Percentiles rank a stretch among this genome's conserved stretches.
phyloP scores from a whole-genome alignment of 192 early-diverging fungal genomes.

The Backusella tarrabulga region DNA sequence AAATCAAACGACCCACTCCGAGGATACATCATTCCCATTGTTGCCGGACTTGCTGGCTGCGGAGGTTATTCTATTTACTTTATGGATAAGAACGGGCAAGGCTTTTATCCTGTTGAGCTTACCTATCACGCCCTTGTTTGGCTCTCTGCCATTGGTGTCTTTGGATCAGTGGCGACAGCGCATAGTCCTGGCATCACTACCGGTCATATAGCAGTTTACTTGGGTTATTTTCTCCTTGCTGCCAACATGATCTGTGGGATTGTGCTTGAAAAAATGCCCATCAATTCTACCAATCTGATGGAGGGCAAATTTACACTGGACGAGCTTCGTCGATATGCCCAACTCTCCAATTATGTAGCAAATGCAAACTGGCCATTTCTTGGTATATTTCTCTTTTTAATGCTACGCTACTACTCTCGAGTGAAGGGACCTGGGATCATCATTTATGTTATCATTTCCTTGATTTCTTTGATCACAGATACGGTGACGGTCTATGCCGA shows the following conservation, averaged over 20 bases:
- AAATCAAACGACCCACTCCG: not conserved
- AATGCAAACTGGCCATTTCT: not conserved
- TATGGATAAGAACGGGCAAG: not conserved
- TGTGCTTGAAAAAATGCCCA: not conserved
- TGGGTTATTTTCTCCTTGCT: not conserved
- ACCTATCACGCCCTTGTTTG: not conserved
- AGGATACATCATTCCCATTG: not conserved
- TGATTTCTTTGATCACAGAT: not conserved
- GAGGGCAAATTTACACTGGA: not conserved
- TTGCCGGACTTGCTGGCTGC: not conserved
- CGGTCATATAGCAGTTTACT: not conserved
- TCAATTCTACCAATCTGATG: not conserved
- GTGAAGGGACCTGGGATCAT: not conserved
- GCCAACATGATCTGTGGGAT: not conserved
- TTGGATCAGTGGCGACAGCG: not conserved
- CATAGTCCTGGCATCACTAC: not conserved
- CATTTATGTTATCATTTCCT: not conserved
- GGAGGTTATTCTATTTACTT: not conserved
- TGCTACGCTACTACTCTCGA: not conserved
- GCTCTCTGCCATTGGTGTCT: not conserved
- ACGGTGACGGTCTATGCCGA: not conserved
- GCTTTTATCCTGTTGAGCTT: not conserved
- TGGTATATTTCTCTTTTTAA: not conserved
- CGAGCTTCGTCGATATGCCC: not conserved
- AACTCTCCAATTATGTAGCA: not conserved